phyloP scores from a whole-genome alignment of 345 rosid species.

The Pugionium cornutum region DNA sequence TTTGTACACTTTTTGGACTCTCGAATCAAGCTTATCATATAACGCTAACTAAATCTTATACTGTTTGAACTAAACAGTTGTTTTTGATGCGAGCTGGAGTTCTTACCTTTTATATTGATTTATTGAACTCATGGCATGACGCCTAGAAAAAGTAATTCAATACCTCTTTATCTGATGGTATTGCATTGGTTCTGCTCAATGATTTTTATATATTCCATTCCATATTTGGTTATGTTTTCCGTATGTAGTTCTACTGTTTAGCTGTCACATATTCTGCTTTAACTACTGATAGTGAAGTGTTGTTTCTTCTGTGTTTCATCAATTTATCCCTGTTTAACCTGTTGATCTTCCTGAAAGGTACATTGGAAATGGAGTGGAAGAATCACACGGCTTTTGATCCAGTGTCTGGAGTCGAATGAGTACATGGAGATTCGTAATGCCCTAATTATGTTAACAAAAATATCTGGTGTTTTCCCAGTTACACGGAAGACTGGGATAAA shows the following conservation, averaged over 20 bases:
- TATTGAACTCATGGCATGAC: constrained; percentile 1
- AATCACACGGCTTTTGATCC: constrained; percentile 85
- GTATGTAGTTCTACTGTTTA: constrained; percentile 13
- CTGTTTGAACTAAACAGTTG: constrained; percentile 15
- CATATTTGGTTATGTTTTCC: constrained; percentile 14
- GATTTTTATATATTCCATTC: constrained; percentile 18
- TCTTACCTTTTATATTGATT: constrained; percentile 1
- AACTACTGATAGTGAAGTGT: constrained; percentile 16
- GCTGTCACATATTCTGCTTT: constrained; percentile 14
- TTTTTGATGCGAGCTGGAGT: not conserved
- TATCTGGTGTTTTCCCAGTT: constrained; percentile 93
- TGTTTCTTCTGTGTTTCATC: constrained; percentile 23
- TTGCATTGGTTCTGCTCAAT: constrained; percentile 18
- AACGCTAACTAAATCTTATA: not conserved
- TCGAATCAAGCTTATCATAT: not conserved
- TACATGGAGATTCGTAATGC: constrained; percentile 99
- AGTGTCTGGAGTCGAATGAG: constrained; percentile 95
- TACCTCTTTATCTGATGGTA: constrained; percentile 8
- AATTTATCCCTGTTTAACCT: constrained; percentile 12
- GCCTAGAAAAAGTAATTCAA: constrained; percentile 15
- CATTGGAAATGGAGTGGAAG: constrained; percentile 99
- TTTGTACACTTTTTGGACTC: not conserved
- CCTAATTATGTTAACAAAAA: constrained; percentile 88
- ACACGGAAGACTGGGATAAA: constrained; percentile 97
- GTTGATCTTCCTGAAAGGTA: constrained; percentile 57